phyloP scores from a whole-genome alignment of 1,284 basidiomycete species.

The Moesziomyces parantarcticus region DNA sequence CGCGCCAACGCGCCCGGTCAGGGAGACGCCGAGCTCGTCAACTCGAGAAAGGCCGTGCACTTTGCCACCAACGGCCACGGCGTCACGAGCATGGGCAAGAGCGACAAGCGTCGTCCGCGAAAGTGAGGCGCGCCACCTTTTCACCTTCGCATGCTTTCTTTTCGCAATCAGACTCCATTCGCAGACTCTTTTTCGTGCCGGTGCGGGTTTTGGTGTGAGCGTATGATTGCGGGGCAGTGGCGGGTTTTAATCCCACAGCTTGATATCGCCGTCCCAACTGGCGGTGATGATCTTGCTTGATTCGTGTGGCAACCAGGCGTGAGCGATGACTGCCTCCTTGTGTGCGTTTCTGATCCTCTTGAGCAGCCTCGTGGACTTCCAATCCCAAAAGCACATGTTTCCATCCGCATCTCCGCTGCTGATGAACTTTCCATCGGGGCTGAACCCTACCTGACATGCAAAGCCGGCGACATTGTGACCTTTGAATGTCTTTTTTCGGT shows the following conservation, averaged over 20 bases:
- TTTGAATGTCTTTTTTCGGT: conserved; percentile 96
- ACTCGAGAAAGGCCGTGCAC: conserved; percentile 60
- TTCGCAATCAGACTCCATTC: no score
- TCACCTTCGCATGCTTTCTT: no score
- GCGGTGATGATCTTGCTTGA: conserved; percentile 89
- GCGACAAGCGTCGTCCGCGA: conserved; percentile 27
- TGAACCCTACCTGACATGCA: conserved; percentile 95
- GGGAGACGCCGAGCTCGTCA: conserved; percentile 66
- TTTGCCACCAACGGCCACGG: conserved; percentile 55
- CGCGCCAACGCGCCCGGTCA: conserved; percentile 65
- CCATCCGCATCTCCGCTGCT: conserved; percentile 94
- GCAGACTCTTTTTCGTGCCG: no score
- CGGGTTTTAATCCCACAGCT: conserved; percentile 76
- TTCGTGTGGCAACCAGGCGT: conserved; percentile 98
- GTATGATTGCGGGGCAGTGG: background rate
- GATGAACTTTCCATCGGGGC: conserved; percentile 96
- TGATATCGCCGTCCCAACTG: conserved; percentile 96
- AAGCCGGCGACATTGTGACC: conserved; percentile 97
- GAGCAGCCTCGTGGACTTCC: conserved; percentile 93
- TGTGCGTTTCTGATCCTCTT: conserved; percentile 84
- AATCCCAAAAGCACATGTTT: conserved; percentile 98
- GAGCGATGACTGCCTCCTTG: conserved; percentile 92
- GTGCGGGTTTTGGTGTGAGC: background rate
- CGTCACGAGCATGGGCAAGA: conserved; percentile 50
- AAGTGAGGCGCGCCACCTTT: no score